These are phyloP conservation scores for Colletotrichum trifolii DNA, from an alignment of 2,329 filamentous ascomycete species.

Conservation along the genomic window DNA sequence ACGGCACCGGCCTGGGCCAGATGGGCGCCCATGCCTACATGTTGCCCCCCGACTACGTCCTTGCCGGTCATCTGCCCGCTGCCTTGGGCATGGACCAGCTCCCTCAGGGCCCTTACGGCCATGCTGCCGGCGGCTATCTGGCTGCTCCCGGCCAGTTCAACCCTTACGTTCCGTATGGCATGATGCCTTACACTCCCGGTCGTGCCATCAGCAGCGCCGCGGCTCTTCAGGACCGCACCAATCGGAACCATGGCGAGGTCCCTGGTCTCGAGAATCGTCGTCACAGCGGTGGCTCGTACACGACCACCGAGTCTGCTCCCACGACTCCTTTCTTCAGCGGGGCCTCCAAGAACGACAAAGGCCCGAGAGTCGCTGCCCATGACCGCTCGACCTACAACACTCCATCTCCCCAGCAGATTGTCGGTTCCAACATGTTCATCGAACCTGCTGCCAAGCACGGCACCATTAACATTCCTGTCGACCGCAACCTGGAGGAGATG, in stretches of 20 bases:
- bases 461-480: slow-evolving; percentile 49
- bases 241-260: slow-evolving; percentile 63
- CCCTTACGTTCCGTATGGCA: slow-evolving; percentile 48
- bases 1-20: slow-evolving; percentile 33
- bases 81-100: slow-evolving; percentile 48
- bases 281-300: slow-evolving; percentile 65
- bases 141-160: slow-evolving; percentile 46
- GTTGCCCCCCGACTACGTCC: slow-evolving; percentile 50
- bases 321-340: slow-evolving; percentile 74
- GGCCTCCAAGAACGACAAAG: slow-evolving; percentile 68
- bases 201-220: slow-evolving; percentile 48
- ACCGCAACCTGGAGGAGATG: slow-evolving; percentile 70
- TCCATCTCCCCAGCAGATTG: slow-evolving; percentile 72
- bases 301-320: slow-evolving; percentile 73
- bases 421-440: slow-evolving; percentile 52
- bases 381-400: slow-evolving; percentile 75
- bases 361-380: slow-evolving; percentile 66
- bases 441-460: slow-evolving; percentile 55
- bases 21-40: slow-evolving; percentile 51
- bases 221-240: slow-evolving; percentile 57
- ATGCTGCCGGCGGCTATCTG: slow-evolving; percentile 49
- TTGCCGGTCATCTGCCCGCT: slow-evolving; percentile 47
- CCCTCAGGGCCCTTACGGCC: slow-evolving; percentile 46
- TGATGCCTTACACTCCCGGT: slow-evolving; percentile 65
- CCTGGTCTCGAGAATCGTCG: slow-evolving; percentile 74